A percentile compares a stretch with the other conserved stretches of the same genome.
Conservation (phyloP, 2,329 filamentous ascomycete genomes). For the Xylaria multiplex region DNA sequence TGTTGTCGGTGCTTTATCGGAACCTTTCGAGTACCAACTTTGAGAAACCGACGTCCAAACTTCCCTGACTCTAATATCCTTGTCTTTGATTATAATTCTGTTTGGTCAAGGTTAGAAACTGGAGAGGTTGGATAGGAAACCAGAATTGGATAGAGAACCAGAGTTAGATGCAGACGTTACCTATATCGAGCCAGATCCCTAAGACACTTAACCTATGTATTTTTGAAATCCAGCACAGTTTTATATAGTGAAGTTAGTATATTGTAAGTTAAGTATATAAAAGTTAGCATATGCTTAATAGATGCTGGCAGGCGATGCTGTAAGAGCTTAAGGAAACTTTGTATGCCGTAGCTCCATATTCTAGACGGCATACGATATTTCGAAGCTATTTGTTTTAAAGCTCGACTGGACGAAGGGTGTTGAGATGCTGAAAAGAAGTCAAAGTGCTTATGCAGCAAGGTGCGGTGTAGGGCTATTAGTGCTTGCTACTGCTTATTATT, state of each 20-base stretch:
- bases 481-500: no score
- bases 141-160: no score
- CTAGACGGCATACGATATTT: conserved; percentile 92
- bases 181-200: conserved; percentile 84
- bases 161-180: no score
- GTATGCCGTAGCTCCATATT: conserved; percentile 95
- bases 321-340: conserved; percentile 81
- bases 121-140: no score
- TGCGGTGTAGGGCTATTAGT: conserved; percentile 85
- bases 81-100: conserved; percentile 90
- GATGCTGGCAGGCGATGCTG: conserved; percentile 78
- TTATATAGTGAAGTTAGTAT: conserved; percentile 91
- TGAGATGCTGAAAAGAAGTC: conserved; percentile 89
- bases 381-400: conserved; percentile 73
- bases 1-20: conserved; percentile 77
- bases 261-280: conserved; percentile 88
- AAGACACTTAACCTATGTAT: conserved; percentile 93
- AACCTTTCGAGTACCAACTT: conserved; percentile 86
- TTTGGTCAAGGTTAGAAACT: no score
- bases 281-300: conserved; percentile 88
- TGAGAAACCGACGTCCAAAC: conserved; percentile 83
- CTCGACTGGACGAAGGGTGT: conserved; percentile 78
- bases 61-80: conserved; percentile 77
- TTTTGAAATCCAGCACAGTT: conserved; percentile 81
- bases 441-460: conserved; percentile 82